Evolutionary conservation across 495 filamentous ascomycete species (phyloP).

Genomic region (Annulohypoxylon moriforme): DNA sequence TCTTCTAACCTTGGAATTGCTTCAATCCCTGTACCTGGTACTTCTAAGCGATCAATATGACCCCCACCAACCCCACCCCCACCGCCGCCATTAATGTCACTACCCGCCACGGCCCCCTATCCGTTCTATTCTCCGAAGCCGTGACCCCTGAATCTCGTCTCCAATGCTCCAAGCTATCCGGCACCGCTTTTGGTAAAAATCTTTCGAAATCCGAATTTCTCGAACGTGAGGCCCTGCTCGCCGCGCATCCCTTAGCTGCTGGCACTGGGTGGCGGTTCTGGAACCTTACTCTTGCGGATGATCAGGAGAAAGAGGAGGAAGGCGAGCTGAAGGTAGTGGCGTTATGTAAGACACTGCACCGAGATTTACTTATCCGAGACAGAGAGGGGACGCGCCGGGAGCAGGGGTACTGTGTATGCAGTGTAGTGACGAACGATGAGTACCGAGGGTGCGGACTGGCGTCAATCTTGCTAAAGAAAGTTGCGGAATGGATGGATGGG

Average conservation of each 20-base stretch:
- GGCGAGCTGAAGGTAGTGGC: conserved; percentile 23
- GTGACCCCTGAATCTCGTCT: conserved; percentile 6
- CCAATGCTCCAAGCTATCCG: conserved; percentile 28
- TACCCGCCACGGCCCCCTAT: neutral
- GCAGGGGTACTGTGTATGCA: conserved; percentile 42
- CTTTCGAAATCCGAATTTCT: conserved; percentile 15
- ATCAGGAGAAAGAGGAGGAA: conserved; percentile 27
- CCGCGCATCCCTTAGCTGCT: conserved; percentile 3
- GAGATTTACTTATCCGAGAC: conserved; percentile 33
- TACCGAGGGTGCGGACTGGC: conserved; percentile 42
- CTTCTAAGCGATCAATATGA: neutral
- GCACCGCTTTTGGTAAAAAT: conserved; percentile 32
- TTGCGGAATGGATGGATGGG: conserved; percentile 44
- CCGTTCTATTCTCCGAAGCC: conserved; percentile 35
- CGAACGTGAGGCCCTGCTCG: conserved; percentile 25
- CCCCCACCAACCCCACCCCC: neutral
- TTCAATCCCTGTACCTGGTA: neutral
- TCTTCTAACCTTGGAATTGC: neutral
- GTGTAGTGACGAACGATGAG: conserved; percentile 30
- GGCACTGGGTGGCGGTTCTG: conserved; percentile 33
- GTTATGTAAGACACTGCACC: conserved; percentile 39
- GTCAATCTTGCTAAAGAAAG: conserved; percentile 26
- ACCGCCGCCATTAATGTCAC: neutral
- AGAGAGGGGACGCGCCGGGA: conserved; percentile 6
- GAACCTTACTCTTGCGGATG: conserved; percentile 14